Percentiles rank a stretch among this genome's conserved stretches.
Evolutionary conservation across 768 basidiomycete genomes (phyloP).

Genomic region (Ephemerocybe angulata): DNA sequence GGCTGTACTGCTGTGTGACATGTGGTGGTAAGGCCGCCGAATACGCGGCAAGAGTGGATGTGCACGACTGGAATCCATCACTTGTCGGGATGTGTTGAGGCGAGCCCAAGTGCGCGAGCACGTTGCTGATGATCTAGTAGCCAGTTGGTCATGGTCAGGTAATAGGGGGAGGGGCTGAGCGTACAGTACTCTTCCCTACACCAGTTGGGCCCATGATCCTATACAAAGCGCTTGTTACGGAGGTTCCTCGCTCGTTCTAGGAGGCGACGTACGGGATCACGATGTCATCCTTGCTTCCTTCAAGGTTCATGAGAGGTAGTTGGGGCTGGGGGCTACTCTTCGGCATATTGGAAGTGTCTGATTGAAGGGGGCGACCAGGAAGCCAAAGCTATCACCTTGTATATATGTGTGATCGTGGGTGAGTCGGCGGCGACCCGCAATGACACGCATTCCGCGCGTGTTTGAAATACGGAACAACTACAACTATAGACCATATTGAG

Average conservation of each 20-base stretch:
- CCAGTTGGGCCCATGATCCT: conserved; percentile 2
- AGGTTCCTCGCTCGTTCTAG: not conserved
- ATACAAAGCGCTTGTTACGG: too few relatives aligned
- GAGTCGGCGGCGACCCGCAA: too few relatives aligned
- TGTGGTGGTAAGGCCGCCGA: not conserved
- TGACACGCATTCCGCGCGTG: too few relatives aligned
- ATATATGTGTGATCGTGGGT: too few relatives aligned
- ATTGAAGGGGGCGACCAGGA: too few relatives aligned
- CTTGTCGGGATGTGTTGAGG: not conserved
- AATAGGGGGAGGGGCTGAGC: not conserved
- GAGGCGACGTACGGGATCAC: conserved; percentile 1
- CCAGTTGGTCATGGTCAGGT: not conserved
- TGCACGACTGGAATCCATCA: not conserved
- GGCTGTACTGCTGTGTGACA: not conserved
- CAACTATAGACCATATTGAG: too few relatives aligned
- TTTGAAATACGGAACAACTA: too few relatives aligned
- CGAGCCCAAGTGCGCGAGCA: not conserved
- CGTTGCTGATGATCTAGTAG: not conserved
- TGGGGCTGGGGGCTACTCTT: too few relatives aligned
- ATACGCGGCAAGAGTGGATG: not conserved
- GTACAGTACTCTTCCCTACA: not conserved
- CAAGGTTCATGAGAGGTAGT: too few relatives aligned
- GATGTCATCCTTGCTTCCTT: too few relatives aligned
- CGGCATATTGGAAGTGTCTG: too few relatives aligned
- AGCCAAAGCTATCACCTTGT: too few relatives aligned